Base-by-base conservation (phyloP, 1,284 basidiomycete species). In the Inonotus hispidus region DNA sequence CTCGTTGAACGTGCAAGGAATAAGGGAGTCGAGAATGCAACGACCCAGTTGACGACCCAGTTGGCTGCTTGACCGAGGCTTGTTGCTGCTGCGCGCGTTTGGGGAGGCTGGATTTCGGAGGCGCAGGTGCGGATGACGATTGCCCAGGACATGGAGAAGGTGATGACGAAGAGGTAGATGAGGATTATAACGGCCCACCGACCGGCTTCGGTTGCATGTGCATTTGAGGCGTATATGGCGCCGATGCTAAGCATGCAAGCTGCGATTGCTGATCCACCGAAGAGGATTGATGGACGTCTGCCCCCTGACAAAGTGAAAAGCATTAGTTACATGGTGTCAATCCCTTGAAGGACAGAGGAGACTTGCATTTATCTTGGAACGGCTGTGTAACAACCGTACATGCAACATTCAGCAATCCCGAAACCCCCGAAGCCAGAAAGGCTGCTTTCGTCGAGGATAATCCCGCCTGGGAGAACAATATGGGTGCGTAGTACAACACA, bases 391-490 rank as follows among this genome's bases (percentile, higher is more conserved):
- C 67, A 54, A 78, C 72, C 8, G 79, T 81, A 56, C 73, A 72
- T 13, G 70, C 71, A n/a, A 82, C 64, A 61, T 77, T 79, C 39
- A 81, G 67, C 47, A 83, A 71, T 41, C 80, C 82, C 2, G 79
- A 79, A 8, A 82, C 73, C 7, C 80, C 82, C 6, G 79, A 79
- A 0, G 81, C 80, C 27, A 82, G 71, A 69, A 83, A 82, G 0
- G 79, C 76, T 6, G 79, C 75, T 39, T 75, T 74, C 41, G 71
- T 71, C 0, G 74, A 75, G 3, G 75, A 74, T 19, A 83, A 72
- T 35, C 80, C 78, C 1, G 79, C 80, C 67, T 81, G 80, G 3
- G 74, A 68, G 66, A 83, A 83, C 16, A 82, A 69, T 2, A 78
- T 72, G 0, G 82, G 81, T 0, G 80, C 81, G 61, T 79, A 83